A percentile compares a stretch with the other conserved stretches of the same genome.
phyloP scores from a whole-genome alignment of 2,329 filamentous ascomycete genomes.

The Chaetomium olivaceum region DNA sequence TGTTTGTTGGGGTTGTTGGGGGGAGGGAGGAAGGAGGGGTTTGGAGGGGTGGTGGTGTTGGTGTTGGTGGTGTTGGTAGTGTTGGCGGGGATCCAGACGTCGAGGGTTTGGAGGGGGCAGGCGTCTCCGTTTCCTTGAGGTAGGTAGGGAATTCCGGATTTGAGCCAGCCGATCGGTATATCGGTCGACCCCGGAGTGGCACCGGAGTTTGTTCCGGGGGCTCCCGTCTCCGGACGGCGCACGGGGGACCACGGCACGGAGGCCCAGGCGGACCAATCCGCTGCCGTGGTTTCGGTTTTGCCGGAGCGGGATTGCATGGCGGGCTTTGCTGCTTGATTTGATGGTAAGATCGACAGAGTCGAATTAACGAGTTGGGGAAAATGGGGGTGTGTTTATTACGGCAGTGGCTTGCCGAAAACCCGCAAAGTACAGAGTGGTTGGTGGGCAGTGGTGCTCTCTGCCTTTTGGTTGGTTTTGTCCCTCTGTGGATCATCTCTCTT shows the following conservation, averaged over 20 bases:
- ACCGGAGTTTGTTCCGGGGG: background rate
- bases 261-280: slow-evolving; percentile 21
- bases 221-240: background rate
- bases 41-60: background rate
- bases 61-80: background rate
- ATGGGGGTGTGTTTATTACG: background rate
- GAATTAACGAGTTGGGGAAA: background rate
- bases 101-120: slow-evolving; percentile 30
- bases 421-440: no score
- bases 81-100: slow-evolving; percentile 29
- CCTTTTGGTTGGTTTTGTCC: background rate
- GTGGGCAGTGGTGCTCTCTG: background rate
- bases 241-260: slow-evolving; percentile 24
- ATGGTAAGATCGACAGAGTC: background rate
- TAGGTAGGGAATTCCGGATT: slow-evolving; percentile 25
- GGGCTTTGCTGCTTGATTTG: background rate
- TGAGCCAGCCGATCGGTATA: slow-evolving; percentile 27
- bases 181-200: background rate
- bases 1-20: slow-evolving; percentile 3
- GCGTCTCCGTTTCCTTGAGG: background rate
- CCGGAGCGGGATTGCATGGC: background rate
- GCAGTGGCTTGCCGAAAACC: slow-evolving; percentile 2
- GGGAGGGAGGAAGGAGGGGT: slow-evolving; percentile 11
- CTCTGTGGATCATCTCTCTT: background rate
- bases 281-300: background rate